Evolutionary conservation across 306 rosid species (phyloP), one percentile per base, ranked within the genome.

Genomic region (Arachis stenosperma): DNA sequence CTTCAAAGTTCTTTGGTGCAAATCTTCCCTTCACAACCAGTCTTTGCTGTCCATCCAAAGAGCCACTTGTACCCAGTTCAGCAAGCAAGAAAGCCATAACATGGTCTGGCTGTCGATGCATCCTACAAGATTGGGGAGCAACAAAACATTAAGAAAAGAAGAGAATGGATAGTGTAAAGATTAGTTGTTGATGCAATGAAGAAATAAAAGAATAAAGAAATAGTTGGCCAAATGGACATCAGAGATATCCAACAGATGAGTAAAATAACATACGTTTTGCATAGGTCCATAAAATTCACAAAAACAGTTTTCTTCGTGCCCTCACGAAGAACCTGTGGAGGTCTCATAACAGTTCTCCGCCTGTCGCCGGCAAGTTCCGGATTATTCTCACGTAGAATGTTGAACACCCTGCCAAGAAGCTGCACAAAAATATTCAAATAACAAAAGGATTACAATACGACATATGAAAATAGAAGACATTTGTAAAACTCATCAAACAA

Each of bases 291-390:
- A 81, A 92, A 92, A 69, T 92, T 92, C 75, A 89, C 97, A 67
- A 92, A 92, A 14, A 92, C 97, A 37, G 97, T 89, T 89, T 92
- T 92, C 89, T 92, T 92, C 67, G 97, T 92, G 81, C 97, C 97
- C 69, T 92, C 97, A 72, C 97, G 96, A 70, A 92, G 96, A 79
- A 92, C 97, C 83, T 92, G 96, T 13, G 96, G 97, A 82, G 97
- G 97, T 88, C 97, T 88, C 91, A 92, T 92, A 64, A 92, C 97
- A 44, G 97, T 92, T 78, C 97, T 81, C 48, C 96, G 89, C 76
- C 96, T 76, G 69, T 92, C 97, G 27, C 97, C 97, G 10, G 97
- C 96, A 79, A 92, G 91, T 71, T 92, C 97, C 0, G 97, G 97
- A 82, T 92, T 92, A 77, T 92, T 86, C 86, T 89, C 97, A 5